Base-by-base conservation (phyloP, 208 protist genomes). In the Leishmania aethiopica region DNA sequence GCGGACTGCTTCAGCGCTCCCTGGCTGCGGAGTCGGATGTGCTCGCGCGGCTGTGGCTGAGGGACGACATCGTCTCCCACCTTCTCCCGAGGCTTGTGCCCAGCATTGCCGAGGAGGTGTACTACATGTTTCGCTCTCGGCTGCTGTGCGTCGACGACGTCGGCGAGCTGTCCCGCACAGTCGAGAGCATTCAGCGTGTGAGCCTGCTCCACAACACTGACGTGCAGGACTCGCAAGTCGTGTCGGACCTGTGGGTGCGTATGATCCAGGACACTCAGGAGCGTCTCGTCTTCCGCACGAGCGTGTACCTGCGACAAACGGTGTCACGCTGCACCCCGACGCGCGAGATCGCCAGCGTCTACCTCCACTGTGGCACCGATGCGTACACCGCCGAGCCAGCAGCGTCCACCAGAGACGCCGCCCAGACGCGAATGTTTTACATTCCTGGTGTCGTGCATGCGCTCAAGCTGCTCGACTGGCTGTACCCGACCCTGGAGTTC, bases 251-350 rank as follows among this genome's bases (percentile, higher is more conserved):
- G 22, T 91, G 90, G 82, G 86, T 89, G 66, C 88, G 92, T 79
- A 95, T 97, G 91, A 91, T 92, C n/a, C 92, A 96, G 79, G 93
- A 97, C 81, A 88, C 93, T 62, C 95, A 98, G 85, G 92, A 97
- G 81, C 91, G 93, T 28, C 77, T 98, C 19, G 88, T 96, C 67
- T 97, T 97, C 82, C 92, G 91, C 69, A 92, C 91, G 32, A 94
- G 92, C 77, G 90, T 96, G 40, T 96, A 90, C 69, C 80, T 97
- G 60, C 89, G 90, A 42, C 87, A 94, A 71, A 86, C 83, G 66
- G 92, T 96, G 60, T 85, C 87, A 0, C 75, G 85, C 64, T 86
- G 81, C 75, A 57, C 49, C 40, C 83, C 88, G 10, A 95, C 90
- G 17, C 73, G 80, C 35, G 90, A 86, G 55, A 78, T 90, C 59